Conservation (phyloP, 139 green algal species). For the Chlorella sorokiniana region DNA sequence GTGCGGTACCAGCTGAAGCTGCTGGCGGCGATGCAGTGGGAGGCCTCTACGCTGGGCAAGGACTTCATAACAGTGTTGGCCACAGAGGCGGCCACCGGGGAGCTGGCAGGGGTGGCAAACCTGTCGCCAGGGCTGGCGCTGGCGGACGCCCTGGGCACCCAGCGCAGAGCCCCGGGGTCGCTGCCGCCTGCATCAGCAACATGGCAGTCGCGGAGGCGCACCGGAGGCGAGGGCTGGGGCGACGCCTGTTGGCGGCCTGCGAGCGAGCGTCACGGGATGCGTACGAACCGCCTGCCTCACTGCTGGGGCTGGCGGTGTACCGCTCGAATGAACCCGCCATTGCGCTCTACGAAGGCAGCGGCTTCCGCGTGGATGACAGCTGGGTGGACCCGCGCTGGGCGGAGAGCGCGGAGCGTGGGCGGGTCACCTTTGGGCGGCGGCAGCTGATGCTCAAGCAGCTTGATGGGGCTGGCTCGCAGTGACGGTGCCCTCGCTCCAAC, state of each 20-base stretch:
- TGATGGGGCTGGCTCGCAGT: background rate
- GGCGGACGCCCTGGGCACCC: slow-evolving; percentile 21
- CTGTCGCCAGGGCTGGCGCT: slow-evolving; percentile 19
- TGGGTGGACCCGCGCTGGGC: slow-evolving; percentile 39
- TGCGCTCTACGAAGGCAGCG: slow-evolving; percentile 20
- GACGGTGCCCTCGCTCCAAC: background rate
- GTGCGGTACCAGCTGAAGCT: slow-evolving; percentile 31
- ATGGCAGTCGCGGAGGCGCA: slow-evolving; percentile 30
- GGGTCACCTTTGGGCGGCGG: background rate
- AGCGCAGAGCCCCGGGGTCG: background rate
- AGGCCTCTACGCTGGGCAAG: background rate
- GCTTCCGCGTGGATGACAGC: slow-evolving; percentile 24
- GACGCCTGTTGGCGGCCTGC: slow-evolving; percentile 17
- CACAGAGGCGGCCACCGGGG: background rate
- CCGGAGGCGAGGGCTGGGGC: slow-evolving; percentile 26
- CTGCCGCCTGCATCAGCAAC: slow-evolving; percentile 5
- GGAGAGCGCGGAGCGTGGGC: slow-evolving; percentile 21
- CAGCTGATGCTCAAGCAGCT: slow-evolving; percentile 41
- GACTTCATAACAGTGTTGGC: slow-evolving; percentile 19
- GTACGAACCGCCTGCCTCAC: background rate
- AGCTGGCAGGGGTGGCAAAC: slow-evolving; percentile 26
- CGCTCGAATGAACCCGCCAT: slow-evolving; percentile 19
- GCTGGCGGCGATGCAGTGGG: slow-evolving; percentile 28
- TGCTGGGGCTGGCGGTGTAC: slow-evolving; percentile 33
- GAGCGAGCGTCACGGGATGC: background rate